Evolutionary conservation across 2,329 filamentous ascomycete species (phyloP), one percentile per base, ranked within the genome.

Genomic region (Xylaria sp.): DNA sequence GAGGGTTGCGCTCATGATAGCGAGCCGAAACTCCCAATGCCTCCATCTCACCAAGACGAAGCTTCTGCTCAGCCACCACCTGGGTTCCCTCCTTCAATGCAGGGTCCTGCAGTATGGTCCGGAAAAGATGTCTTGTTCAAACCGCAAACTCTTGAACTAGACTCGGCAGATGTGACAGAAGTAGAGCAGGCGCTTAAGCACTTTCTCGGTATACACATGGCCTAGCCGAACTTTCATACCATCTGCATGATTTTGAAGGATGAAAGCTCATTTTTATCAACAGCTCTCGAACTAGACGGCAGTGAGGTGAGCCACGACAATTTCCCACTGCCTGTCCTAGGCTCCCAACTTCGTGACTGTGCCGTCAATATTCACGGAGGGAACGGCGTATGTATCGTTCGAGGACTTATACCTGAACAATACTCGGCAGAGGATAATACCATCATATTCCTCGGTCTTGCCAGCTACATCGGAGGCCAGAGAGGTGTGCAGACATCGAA

Each of bases 381-480:
- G 3, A 75, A 71, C 8, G 89, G 88, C 0, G 84, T 91, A 71
- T 83, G 83, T 58, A 81, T 90, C 9, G 75, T 91, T 48, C 83
- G 84, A 5, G 89, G 89, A 2, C 78, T 91, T 0, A 81, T 85
- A 15, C 80, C 84, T 0, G 73, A 78, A 2, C 79, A 76, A 1
- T 86, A 87, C 75, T 82, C 83, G 2, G 79, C 82, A 28, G 84
- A 88, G 69, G 87, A 90, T 61, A 86, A 86, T 62, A 77, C 86
- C 18, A 81, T 84, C 5, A 80, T 89, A 52, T 90, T 87, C 72
- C 81, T 89, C 4, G 89, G 86, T 0, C 77, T 91, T 12, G 82
- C 88, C 0, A 84, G 83, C 64, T 84, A 90, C 72, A 82, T 91
- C 59, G 88, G 85, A 1, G 82, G 86, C 46, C 81, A 84, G 56